Evolutionary conservation across 2,329 filamentous ascomycete species (phyloP), one percentile per base, ranked within the genome.

Genomic region (Fusarium sp.): DNA sequence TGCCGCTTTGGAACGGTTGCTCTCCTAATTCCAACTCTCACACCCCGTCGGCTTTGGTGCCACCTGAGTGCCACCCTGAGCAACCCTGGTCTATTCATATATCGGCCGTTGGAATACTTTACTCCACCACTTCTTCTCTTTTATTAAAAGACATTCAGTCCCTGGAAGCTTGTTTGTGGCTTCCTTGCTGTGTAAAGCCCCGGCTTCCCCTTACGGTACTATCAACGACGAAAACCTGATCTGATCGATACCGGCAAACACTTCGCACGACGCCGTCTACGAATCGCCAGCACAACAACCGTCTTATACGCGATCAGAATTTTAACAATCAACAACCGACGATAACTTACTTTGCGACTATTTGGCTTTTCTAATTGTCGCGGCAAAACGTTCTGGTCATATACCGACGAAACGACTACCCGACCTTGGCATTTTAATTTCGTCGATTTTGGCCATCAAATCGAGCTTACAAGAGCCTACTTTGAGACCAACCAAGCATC

Each of bases 21-120:
- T 63, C 53, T 62, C 61, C 38, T 63, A 33, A 51, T 46, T 41
- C 52, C 33, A 45, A 46, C 47, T 54, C 45, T 57, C 57, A 49
- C 41, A 56, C 38, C 46, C 46, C 59, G 50, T 66, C 57, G 8
- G 34, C 67, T 46, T 59, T 34, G 63, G 67, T 67, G 53, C 62
- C 61, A 70, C 66, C 53, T 51, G 15, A 50, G 67, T 70, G 51
- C 53, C 54, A 65, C 51, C n/a, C 36, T 56, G 51, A 57, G 56
- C 54, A 46, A 65, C 51, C 62, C 62, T 68, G 42, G 67, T 60
- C 62, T 55, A 28, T 38, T 57, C 62, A 64, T 70, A 70, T 64
- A 70, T 56, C 54, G 42, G 44, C 47, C 50, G 37, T 70, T 70
- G 50, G 67, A 50, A 57, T 51, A 70, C 54, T 11, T 16, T 34